Evolutionary conservation across 176 grass and related monocot species (phyloP).

Genomic region (Puccinellia tenuiflora): DNA sequence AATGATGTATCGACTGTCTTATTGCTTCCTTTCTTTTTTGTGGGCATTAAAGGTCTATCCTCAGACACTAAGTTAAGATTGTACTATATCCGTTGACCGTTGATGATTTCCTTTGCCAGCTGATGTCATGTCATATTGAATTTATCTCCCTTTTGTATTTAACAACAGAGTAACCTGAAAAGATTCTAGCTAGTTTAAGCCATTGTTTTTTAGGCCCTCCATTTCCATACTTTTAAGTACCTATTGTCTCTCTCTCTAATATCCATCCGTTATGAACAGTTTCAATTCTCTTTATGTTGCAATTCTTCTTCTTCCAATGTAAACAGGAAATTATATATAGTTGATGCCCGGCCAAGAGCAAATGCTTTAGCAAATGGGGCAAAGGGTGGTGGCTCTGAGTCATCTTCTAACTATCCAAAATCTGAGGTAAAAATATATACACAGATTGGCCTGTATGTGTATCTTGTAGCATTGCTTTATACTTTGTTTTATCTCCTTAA

Average conservation of each 20-base stretch:
- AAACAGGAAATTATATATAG: constrained; percentile 94
- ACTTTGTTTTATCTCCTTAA: not conserved
- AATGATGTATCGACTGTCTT: not conserved
- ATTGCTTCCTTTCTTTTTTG: not conserved
- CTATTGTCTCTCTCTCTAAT: not conserved
- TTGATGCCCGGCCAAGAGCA: constrained; percentile 94
- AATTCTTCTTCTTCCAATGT: constrained; percentile 21
- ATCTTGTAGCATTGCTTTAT: not conserved
- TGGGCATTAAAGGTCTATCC: not conserved
- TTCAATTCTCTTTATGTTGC: constrained; percentile 20
- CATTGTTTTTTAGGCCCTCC: not conserved
- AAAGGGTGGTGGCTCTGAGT: constrained; percentile 96
- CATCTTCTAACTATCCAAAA: constrained; percentile 84
- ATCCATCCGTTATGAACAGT: not conserved
- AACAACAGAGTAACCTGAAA: not conserved
- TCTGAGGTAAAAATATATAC: constrained; percentile 60
- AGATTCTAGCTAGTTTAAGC: constrained; percentile 5
- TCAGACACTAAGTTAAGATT: constrained; percentile 6
- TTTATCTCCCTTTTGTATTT: constrained; percentile 3
- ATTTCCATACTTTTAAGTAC: not conserved
- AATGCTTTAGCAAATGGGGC: constrained; percentile 97
- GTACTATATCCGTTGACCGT: not conserved
- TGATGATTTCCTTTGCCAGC: not conserved
- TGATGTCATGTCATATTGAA: not conserved
- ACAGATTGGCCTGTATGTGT: constrained; percentile 1